Evolutionary conservation across 2,329 filamentous ascomycete genomes (phyloP).

Genomic region (Ophiostoma sp.): DNA sequence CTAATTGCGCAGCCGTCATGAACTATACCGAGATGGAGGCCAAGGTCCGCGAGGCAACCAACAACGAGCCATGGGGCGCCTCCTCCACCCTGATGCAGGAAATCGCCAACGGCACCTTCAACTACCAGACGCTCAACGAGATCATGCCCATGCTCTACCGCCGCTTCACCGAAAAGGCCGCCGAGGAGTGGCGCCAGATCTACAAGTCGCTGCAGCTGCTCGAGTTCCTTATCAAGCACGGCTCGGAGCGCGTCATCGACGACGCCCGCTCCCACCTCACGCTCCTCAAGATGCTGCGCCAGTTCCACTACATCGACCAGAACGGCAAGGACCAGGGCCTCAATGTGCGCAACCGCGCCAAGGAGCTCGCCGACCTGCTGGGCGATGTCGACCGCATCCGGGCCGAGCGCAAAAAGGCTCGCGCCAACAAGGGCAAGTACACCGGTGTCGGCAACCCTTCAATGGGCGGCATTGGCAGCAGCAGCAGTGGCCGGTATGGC

Average conservation of each 20-base stretch:
- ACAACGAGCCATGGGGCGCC: conserved; percentile 96
- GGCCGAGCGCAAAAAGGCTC: conserved; percentile 79
- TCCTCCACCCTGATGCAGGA: conserved; percentile 88
- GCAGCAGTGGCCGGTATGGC: conserved; percentile 58
- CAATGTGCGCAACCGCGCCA: conserved; percentile 93
- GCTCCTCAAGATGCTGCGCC: conserved; percentile 93
- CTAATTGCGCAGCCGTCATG: conserved; percentile 67
- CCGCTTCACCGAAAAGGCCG: conserved; percentile 95
- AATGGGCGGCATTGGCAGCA: conserved; percentile 37
- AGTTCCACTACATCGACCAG: conserved; percentile 93
- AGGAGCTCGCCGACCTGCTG: conserved; percentile 90
- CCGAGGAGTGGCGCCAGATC: conserved; percentile 98
- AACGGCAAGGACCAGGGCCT: conserved; percentile 98
- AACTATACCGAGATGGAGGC: conserved; percentile 71
- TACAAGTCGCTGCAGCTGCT: conserved; percentile 97
- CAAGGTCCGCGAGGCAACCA: conserved; percentile 93
- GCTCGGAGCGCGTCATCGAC: conserved; percentile 94
- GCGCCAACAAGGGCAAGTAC: conserved; percentile 88
- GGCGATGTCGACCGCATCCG: conserved; percentile 86
- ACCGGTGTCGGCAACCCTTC: conserved; percentile 64
- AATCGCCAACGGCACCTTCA: conserved; percentile 95
- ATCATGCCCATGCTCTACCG: conserved; percentile 99
- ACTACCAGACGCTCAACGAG: conserved; percentile 95
- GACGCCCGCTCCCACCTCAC: conserved; percentile 93
- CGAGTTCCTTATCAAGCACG: conserved; percentile 93